Base-by-base conservation (phyloP, 2,329 filamentous ascomycete species). In the Fusarium coicis region DNA sequence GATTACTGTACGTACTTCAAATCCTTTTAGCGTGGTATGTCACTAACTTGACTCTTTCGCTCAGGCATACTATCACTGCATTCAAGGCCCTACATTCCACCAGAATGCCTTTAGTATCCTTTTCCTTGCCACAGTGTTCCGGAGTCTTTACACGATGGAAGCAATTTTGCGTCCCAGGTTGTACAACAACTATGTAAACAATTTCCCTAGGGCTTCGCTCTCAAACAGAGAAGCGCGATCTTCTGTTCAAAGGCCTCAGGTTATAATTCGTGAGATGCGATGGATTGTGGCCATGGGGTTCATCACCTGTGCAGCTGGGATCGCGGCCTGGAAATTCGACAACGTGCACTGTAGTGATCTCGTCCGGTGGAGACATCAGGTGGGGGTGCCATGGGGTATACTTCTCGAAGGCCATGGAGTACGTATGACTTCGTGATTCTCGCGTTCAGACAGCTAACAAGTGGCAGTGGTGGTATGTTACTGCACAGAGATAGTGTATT, bases 231-330 rank as follows among this genome's bases (percentile, higher is more conserved):
- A n/a, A 30, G 12, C 18, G 1, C 44, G 1, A 47, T 21, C 1
- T 5, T 12, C 5, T 0, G 3, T 4, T 18, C 28, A 2, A 23
- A 18, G 4, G 0, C 7, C 16, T 10, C 7, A 4, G 16, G 21
- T 14, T 2, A 23, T 50, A 2, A 50, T 50, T 10, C 11, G 8
- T 2, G 10, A 23, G 0, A 50, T 50, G 47, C 47, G 47, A 19
- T 50, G 30, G 21, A 23, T 50, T 10, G n/a, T 34, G 0, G 10
- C 47, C 30, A 19, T 50, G 47, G 47, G 30, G 0, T 34, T 50
- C 16, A 23, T 50, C 4, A 23, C 47, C 30, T 34, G 47, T 50
- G 47, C 30, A 2, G 30, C 30, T 4, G 47, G 30, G 14, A 50
- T 50, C 7, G 8, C 30, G 0, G 30, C 30, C 4, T 50, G 47